Conservation (phyloP, 257 asterid species). For the Solanum chmielewskii region DNA sequence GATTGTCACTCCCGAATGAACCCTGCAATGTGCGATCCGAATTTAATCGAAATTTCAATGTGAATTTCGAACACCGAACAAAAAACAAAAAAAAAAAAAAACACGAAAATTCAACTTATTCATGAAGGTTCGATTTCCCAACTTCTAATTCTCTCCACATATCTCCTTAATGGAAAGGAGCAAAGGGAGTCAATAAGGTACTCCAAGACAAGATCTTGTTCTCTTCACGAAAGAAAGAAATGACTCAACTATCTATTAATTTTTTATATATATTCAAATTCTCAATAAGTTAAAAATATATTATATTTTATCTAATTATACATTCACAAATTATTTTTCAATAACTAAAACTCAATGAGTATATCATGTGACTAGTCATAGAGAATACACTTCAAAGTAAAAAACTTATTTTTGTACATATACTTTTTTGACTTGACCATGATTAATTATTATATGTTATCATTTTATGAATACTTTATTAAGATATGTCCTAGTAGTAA, state of each 20-base stretch:
- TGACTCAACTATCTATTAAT: no score
- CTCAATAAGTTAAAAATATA: fast-evolving
- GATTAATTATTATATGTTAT: neutral
- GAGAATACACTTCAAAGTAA: neutral
- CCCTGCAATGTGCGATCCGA: no score
- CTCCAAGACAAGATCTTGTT: neutral
- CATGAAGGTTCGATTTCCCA: no score
- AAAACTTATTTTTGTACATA: neutral
- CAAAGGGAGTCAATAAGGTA: neutral
- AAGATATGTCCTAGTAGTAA: neutral
- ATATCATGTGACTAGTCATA: neutral
- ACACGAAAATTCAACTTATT: no score
- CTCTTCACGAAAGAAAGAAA: neutral
- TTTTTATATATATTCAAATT: no score
- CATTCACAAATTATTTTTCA: neutral
- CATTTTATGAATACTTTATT: neutral
- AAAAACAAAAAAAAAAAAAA: fast-evolving
- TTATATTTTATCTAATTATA: no score
- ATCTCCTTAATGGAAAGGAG: neutral
- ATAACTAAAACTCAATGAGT: neutral
- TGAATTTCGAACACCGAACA: fast-evolving
- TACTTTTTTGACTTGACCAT: neutral
- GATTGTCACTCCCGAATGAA: no score
- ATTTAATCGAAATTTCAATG: fast-evolving
- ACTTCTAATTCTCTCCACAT: neutral